Base-by-base conservation (phyloP, 2,329 filamentous ascomycete species). In the Macroventuria anomochaeta region DNA sequence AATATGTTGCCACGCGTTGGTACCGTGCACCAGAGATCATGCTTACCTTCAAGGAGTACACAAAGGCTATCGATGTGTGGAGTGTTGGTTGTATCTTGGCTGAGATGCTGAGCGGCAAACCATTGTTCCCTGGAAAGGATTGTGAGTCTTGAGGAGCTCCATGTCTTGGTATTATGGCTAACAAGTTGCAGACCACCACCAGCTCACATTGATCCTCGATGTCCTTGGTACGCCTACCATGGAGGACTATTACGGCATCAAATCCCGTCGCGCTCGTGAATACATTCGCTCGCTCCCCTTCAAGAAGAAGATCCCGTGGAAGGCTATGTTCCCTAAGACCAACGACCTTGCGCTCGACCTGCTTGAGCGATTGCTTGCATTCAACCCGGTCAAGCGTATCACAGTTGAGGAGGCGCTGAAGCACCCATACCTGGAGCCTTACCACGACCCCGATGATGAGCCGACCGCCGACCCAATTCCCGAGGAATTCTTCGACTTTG, bases 221-320 rank as follows among this genome's bases (percentile, higher is more conserved):
- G 93, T 99, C 44, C 88, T 99, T 55, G 95, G 95, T 61, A 99
- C 95, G 3, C 95, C 95, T 2, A 99, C 95, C 11, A 99, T 99
- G 95, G 95, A 99, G 76, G 95, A 99, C 75, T 99, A 99, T 84
- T 99, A 99, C 70, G 95, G 95, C 62, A 99, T 99, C 85, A 99
- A 99, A 81, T 97, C 95, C 47, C 90, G 95, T 63, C 91, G 95
- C 70, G 95, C 95, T 43, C 87, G 95, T 62, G 95, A 99, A 79
- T 99, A 99, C 80, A 99, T 99, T 73, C 91, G 95, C 58, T 97
- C 93, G 47, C 85, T 97, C 39, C 93, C 95, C 15, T 97, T 97
- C 83, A 97, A 97, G 86, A 97, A 97, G 88, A 97, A 97, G 87
- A 96, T 97, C 40, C 93, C 95, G 0, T 95, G 97, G 86, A 91